Conservation (phyloP, 2,329 filamentous ascomycete genomes). For the Aspergillus spinulosporus region DNA sequence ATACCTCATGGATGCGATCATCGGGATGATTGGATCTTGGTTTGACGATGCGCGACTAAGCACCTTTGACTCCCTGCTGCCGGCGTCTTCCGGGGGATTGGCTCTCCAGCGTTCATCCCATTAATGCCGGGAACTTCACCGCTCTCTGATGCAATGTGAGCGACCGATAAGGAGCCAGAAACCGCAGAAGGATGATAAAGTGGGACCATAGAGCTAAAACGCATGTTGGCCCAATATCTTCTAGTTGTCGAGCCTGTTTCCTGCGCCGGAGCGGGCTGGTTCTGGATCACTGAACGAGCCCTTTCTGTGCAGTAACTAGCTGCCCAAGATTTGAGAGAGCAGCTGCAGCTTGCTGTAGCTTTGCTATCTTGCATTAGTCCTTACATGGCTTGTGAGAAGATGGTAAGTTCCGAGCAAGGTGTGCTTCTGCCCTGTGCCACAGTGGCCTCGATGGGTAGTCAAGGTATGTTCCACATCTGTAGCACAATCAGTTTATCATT, state of each 20-base stretch:
- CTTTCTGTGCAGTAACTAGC: conserved; percentile 22
- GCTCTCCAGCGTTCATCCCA: conserved; percentile 21
- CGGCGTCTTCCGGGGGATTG: conserved; percentile 29
- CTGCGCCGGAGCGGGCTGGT: conserved; percentile 13
- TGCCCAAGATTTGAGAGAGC: conserved; percentile 13
- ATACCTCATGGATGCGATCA: conserved; percentile 17
- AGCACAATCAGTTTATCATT: conserved; percentile 3
- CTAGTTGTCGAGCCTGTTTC: conserved; percentile 23
- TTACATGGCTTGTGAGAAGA: conserved; percentile 22
- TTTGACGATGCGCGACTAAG: conserved; percentile 8
- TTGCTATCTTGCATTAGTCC: conserved; percentile 27
- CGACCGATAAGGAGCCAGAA: conserved; percentile 26
- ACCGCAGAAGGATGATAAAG: conserved; percentile 17
- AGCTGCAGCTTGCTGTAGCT: conserved; percentile 20
- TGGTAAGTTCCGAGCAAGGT: conserved; percentile 20
- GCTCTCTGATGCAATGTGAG: conserved; percentile 23
- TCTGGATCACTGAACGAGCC: conserved; percentile 22
- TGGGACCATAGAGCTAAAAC: conserved; percentile 23
- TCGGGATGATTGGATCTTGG: conserved; percentile 18
- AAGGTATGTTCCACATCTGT: conserved; percentile 15
- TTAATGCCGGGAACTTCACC: conserved; percentile 26
- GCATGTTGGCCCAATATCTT: conserved; percentile 26
- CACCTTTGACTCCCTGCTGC: conserved; percentile 20
- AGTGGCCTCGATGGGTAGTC: conserved; percentile 8
- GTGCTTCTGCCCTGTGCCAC: conserved; percentile 16